A percentile compares a stretch with the other conserved stretches of the same genome.
Evolutionary conservation across 1,284 basidiomycete genomes (phyloP).

Genomic region (Neolentinus lepideus): DNA sequence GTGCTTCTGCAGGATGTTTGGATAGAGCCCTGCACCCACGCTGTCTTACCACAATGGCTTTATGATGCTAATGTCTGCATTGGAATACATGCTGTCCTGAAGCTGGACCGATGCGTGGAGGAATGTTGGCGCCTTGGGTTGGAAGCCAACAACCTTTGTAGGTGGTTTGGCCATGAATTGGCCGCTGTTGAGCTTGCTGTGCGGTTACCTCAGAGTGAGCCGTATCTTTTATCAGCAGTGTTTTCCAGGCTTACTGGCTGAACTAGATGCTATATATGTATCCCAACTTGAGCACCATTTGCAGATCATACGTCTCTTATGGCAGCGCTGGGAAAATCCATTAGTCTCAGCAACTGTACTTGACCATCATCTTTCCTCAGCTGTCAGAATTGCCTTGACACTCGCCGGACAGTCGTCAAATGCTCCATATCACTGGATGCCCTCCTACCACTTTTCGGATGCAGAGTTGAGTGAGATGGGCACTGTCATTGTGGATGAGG

Average conservation of each 20-base stretch:
- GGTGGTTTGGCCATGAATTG: conserved; percentile 16
- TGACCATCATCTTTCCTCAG: not conserved
- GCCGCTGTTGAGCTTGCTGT: conserved; percentile 13
- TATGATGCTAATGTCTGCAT: conserved; percentile 22
- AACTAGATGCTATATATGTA: no score
- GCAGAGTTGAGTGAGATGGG: no score
- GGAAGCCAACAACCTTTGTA: conserved; percentile 21
- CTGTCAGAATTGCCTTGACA: no score
- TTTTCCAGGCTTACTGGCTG: no score
- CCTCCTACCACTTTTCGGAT: no score
- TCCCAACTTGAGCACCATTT: not conserved
- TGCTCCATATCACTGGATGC: no score
- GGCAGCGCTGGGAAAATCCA: conserved; percentile 4
- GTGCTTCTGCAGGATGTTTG: conserved; percentile 32
- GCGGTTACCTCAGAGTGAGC: conserved; percentile 5
- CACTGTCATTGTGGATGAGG: no score
- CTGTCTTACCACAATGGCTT: conserved; percentile 24
- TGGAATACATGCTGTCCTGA: no score
- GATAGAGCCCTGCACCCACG: conserved; percentile 17
- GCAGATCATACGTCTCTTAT: conserved; percentile 5
- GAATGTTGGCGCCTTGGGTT: no score
- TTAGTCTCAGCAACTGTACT: not conserved
- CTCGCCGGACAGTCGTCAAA: no score
- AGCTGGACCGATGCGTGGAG: no score
- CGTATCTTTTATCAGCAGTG: not conserved